Conservation (phyloP, 768 basidiomycete genomes). For the Auricularia cornea region DNA sequence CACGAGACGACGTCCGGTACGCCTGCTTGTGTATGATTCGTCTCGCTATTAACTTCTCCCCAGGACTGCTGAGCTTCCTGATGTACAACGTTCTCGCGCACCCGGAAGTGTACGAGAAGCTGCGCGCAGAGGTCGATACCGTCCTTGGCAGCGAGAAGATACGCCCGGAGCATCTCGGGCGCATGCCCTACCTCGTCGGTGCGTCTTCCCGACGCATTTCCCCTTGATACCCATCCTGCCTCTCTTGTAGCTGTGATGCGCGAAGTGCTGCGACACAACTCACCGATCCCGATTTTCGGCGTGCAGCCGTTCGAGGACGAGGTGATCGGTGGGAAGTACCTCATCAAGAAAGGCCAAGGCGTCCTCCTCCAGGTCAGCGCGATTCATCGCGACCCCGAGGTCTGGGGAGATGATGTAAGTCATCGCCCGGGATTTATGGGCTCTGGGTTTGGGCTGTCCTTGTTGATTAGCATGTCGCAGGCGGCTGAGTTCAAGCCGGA, state of each 20-base stretch:
- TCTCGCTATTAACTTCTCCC: no score
- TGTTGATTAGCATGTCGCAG: constrained; percentile 5
- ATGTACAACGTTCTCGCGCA: constrained; percentile 38
- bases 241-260: constrained; percentile 28
- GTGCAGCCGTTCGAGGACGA: constrained; percentile 30
- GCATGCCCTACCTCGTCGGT: constrained; percentile 38
- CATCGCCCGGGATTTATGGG: not conserved
- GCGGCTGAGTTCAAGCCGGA: constrained; percentile 38
- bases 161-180: constrained; percentile 31
- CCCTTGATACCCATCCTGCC: no score
- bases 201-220: not conserved
- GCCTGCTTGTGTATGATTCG: no score
- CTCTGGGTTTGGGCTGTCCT: not conserved
- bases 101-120: constrained; percentile 33
- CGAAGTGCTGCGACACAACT: constrained; percentile 30
- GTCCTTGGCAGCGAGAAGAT: constrained; percentile 33
- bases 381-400: constrained; percentile 32
- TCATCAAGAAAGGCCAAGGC: constrained; percentile 22
- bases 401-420: constrained; percentile 44
- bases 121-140: constrained; percentile 40
- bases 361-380: constrained; percentile 22
- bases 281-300: constrained; percentile 30
- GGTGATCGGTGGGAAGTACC: constrained; percentile 34
- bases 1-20: constrained; percentile 32
- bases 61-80: constrained; percentile 32